phyloP scores from a whole-genome alignment of 2,329 filamentous ascomycete genomes.

The Scedosporium apiospermum region DNA sequence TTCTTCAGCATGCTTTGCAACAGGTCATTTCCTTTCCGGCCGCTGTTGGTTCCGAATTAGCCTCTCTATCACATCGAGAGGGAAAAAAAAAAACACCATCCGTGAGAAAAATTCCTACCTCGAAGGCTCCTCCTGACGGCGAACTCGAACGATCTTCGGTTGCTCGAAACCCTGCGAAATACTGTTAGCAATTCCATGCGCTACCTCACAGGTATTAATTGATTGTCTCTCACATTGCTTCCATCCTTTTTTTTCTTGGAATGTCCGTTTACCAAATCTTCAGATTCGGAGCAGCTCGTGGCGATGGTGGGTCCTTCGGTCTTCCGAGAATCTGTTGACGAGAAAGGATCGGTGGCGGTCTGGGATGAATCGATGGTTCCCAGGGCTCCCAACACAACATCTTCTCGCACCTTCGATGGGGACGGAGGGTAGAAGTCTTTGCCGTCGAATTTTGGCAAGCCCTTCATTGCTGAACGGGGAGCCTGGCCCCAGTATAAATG shows the following conservation, averaged over 20 bases:
- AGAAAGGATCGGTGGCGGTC: conserved; percentile 6
- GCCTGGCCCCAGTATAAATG: conserved; percentile 52
- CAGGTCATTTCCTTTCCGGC: conserved; percentile 33
- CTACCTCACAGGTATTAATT: neutral
- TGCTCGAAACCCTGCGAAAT: neutral
- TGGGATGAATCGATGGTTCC: conserved; percentile 3
- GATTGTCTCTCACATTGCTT: neutral
- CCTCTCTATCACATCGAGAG: neutral
- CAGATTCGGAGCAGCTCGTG: conserved; percentile 6
- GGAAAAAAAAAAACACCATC: neutral
- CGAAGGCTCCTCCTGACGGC: neutral
- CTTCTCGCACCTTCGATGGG: conserved; percentile 28
- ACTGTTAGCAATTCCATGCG: neutral
- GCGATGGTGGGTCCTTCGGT: conserved; percentile 6
- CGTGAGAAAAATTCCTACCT: conserved; percentile 3
- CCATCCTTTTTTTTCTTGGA: neutral
- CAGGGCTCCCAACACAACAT: conserved; percentile 1
- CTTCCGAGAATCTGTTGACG: conserved; percentile 4
- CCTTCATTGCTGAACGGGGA: conserved; percentile 37
- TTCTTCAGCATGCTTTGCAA: conserved; percentile 43
- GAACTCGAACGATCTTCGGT: conserved; percentile 1
- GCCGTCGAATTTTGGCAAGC: conserved; percentile 54
- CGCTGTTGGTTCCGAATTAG: conserved; percentile 14
- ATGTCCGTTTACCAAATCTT: neutral
- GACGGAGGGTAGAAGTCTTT: conserved; percentile 55